phyloP scores from a whole-genome alignment of 169 alveolate genomes.

The Cryptosporidium sp. region DNA sequence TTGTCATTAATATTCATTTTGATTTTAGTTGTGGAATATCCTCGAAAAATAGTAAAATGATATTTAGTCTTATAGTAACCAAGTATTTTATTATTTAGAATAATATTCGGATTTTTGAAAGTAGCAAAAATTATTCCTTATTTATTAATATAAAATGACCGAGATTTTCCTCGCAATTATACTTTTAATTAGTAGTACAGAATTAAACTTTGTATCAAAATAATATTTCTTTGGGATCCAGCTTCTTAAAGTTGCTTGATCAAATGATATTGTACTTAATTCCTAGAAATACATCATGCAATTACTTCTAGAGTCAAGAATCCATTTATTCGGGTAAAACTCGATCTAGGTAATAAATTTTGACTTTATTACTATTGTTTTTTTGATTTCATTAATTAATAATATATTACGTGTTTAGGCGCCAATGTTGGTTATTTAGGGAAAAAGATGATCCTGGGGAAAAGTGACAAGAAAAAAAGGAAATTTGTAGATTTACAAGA shows the following conservation, averaged over 20 bases:
- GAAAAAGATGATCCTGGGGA: neutral
- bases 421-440: neutral
- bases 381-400: neutral
- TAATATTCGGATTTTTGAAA: neutral
- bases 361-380: neutral
- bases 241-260: no score
- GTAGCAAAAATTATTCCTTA: neutral
- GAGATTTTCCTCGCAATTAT: neutral
- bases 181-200: neutral
- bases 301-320: neutral
- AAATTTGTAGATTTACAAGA: conserved; percentile 6
- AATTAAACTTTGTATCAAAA: no score
- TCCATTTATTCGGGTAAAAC: neutral
- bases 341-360: neutral
- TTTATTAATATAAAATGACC: neutral
- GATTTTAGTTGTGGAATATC: neutral
- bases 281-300: neutral
- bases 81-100: neutral
- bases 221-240: neutral
- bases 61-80: neutral
- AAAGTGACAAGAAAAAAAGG: neutral
- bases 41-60: neutral
- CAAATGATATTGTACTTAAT: neutral
- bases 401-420: conserved; percentile 12
- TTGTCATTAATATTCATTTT: conserved; percentile 17